Base-by-base conservation (phyloP, 345 rosid genomes). In the Durio zibethinus region DNA sequence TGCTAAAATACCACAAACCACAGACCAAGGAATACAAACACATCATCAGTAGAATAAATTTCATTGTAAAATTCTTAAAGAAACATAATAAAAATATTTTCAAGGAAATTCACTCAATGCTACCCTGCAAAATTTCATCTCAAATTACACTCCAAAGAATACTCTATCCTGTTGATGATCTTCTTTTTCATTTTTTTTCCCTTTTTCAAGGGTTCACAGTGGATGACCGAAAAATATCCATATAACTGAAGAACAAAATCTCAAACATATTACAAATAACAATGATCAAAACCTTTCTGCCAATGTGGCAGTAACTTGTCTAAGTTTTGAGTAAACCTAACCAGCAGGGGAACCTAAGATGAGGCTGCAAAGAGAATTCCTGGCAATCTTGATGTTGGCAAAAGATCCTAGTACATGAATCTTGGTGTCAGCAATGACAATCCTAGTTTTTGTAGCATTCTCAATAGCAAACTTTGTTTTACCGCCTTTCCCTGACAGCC, bases 281-380 rank as follows among this genome's bases (percentile, higher is more conserved):
- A 78, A 38, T 14, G 45, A 75, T 83, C 81, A 85, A 80, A 81
- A 84, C 83, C 85, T 78, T 69, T 87, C 89, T 27, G 83, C 83
- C 73, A 83, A 53, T 77, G 86, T 83, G n/a, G 85, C 79, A 73
- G 79, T 27, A 65, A 83, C 89, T 52, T 78, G 67, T 66, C 89
- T 65, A 38, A 87, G 88, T 78, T 85, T 85, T 0, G 89, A 87
- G 78, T 87, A 87, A 54, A 87, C 89, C 79, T 87, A 84, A 10
- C 94, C 96, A 10, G 97, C 97, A 18, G 98, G 98, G n/a, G 94
- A 92, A 25, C 98, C 97, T 78, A 94, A 79, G 48, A 94, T 94
- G 81, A 92, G 94, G 76, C 94, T 94, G 75, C 94, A 94, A 59
- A 92, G 94, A 11, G 97, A 92, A 87, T 87, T 91, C 67, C 97